Conservation (phyloP, 345 rosid genomes). For the Microcos paniculata region DNA sequence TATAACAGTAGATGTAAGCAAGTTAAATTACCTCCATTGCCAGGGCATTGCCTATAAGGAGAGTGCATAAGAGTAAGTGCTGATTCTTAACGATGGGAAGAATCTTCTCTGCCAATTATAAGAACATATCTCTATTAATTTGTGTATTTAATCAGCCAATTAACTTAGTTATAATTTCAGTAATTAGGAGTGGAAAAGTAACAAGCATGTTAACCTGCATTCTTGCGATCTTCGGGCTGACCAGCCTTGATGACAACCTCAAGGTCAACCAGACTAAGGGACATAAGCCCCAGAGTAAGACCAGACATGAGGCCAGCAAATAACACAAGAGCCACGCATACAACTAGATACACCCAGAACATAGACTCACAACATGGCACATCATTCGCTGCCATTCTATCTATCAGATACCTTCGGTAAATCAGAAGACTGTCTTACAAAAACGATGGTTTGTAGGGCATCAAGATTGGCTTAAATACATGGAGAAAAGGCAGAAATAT, state of each 20-base stretch:
- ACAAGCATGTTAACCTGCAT: slow-evolving; percentile 62
- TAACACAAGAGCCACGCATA: slow-evolving; percentile 51
- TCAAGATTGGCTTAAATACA: background rate
- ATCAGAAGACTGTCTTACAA: background rate
- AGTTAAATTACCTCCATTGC: slow-evolving; percentile 74
- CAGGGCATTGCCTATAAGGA: slow-evolving; percentile 76
- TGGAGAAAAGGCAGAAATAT: slow-evolving; percentile 10
- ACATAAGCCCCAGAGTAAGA: slow-evolving; percentile 88
- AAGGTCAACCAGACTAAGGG: slow-evolving; percentile 80
- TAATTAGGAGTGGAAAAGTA: background rate
- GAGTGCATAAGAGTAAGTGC: slow-evolving; percentile 80
- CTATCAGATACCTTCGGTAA: background rate
- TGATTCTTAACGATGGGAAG: slow-evolving; percentile 81
- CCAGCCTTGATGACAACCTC: slow-evolving; percentile 83
- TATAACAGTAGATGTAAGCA: background rate
- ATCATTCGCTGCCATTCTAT: slow-evolving; percentile 78
- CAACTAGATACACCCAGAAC: slow-evolving; percentile 73
- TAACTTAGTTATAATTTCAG: background rate
- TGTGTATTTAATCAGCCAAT: background rate
- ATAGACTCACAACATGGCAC: slow-evolving; percentile 82
- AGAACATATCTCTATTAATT: background rate
- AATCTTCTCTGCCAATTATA: slow-evolving; percentile 58
- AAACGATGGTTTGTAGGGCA: no score
- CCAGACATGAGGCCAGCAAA: slow-evolving; percentile 97
- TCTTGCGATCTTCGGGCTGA: slow-evolving; percentile 61